A percentile compares a stretch with the other conserved stretches of the same genome.
phyloP scores from a whole-genome alignment of 441 rosid genomes.

The Mallotus repandus region DNA sequence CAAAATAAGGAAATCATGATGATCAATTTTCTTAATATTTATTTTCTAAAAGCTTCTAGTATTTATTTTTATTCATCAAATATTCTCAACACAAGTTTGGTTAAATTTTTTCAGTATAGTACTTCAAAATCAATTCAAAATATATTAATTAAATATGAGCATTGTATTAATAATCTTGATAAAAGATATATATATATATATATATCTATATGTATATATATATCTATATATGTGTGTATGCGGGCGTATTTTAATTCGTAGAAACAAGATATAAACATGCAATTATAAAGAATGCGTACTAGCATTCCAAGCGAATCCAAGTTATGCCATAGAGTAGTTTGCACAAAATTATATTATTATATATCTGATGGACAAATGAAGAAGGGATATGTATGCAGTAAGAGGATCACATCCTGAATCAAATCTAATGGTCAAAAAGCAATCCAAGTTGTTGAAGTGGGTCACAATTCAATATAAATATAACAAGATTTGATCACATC shows the following conservation, averaged over 20 bases:
- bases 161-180: no score
- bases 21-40: neutral
- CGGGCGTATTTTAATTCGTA: no score
- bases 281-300: neutral
- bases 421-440: conserved; percentile 17
- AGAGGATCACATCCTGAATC: neutral
- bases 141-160: no score
- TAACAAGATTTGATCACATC: conserved; percentile 27
- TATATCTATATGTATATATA: no score
- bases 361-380: neutral
- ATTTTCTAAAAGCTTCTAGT: neutral
- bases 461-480: neutral
- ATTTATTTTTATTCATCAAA: no score
- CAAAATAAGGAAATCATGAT: neutral
- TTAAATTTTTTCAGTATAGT: no score
- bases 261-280: neutral
- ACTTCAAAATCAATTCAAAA: no score
- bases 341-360: neutral
- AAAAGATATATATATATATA: no score
- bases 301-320: conserved; percentile 3
- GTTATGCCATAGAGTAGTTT: neutral
- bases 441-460: conserved; percentile 17
- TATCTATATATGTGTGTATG: no score
- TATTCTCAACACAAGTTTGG: no score
- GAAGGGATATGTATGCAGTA: neutral